Evolutionary conservation across 495 filamentous ascomycete species (phyloP), one percentile per base, ranked within the genome.

Genomic region (Trichocladium uniseriatum): DNA sequence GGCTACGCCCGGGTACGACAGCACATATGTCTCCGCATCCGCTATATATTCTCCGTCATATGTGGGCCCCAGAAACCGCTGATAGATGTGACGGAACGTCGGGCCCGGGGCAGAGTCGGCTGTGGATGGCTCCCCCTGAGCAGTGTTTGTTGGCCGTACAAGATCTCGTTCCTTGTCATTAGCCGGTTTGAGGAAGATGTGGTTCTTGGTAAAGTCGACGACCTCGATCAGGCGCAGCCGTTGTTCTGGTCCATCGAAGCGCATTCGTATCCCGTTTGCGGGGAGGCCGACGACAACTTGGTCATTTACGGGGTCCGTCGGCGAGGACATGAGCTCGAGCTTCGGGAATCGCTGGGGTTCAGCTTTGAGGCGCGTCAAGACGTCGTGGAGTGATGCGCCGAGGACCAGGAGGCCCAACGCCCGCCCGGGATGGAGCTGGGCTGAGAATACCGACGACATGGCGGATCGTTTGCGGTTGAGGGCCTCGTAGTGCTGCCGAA

Each of bases 181-280:
- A 44, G 82, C 80, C 10, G 61, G 61, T 63, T 95, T 91, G 67
- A 96, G 87, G 27, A 80, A 78, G 36, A 96, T 77, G 28, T 79
- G 77, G 31, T 79, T 85, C 62, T 89, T 91, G n/a, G 83, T 79
- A 53, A 98, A 97, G 61, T 97, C 89, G 18, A 87, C 66, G 16
- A 96, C 76, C 64, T 98, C 92, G 59, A 98, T 87, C 42, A 98
- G 65, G 1, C 92, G 84, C 14, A 98, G 72, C 36, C 90, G 78
- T 67, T 98, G 92, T 57, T 95, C 89, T 3, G 88, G 82, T 0
- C 91, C 92, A 60, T 98, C 92, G 57, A 98, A 98, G 21, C 85
- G 87, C 41, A 97, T 69, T 11, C 91, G 86, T 21, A 98, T 57
- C 16, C 92, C 92, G 66, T 96, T 96, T 6, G 76, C 74, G 9